Evolutionary conservation across 768 basidiomycete genomes (phyloP).

Genomic region (Amanita rubescens): DNA sequence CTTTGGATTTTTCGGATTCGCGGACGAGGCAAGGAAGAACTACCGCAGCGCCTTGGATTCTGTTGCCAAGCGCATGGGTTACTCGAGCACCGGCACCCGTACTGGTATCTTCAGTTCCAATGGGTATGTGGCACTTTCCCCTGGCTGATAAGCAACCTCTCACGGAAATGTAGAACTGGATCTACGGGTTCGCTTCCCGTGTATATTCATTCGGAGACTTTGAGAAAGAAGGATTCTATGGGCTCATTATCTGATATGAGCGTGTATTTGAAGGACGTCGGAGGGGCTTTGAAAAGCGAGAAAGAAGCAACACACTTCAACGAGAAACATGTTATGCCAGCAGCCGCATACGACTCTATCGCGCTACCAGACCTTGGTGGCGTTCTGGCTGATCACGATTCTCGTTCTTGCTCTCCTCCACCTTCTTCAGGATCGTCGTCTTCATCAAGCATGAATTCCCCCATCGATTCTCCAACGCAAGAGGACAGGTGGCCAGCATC

Average conservation of each 20-base stretch:
- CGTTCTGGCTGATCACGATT: constrained; percentile 29
- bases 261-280: constrained; percentile 30
- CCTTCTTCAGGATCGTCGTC: constrained; percentile 31
- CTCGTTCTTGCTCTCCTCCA: constrained; percentile 21
- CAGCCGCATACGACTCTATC: constrained; percentile 29
- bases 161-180: constrained; percentile 9
- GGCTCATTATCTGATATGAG: constrained; percentile 25
- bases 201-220: constrained; percentile 35
- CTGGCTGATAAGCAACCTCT: not conserved
- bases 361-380: constrained; percentile 32
- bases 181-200: constrained; percentile 34
- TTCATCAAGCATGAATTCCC: constrained; percentile 20
- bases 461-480: constrained; percentile 19
- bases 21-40: constrained; percentile 48
- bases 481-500: constrained; percentile 19
- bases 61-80: constrained; percentile 32
- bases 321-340: constrained; percentile 24
- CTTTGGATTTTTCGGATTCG: constrained; percentile 64
- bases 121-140: constrained; percentile 14
- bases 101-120: constrained; percentile 19
- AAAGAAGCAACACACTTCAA: constrained; percentile 18
- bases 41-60: constrained; percentile 35
- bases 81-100: constrained; percentile 15
- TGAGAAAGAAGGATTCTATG: constrained; percentile 41
- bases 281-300: constrained; percentile 22